Evolutionary conservation across 495 filamentous ascomycete species (phyloP), one percentile per base, ranked within the genome.

Genomic region (Bryoglossum gracile): DNA sequence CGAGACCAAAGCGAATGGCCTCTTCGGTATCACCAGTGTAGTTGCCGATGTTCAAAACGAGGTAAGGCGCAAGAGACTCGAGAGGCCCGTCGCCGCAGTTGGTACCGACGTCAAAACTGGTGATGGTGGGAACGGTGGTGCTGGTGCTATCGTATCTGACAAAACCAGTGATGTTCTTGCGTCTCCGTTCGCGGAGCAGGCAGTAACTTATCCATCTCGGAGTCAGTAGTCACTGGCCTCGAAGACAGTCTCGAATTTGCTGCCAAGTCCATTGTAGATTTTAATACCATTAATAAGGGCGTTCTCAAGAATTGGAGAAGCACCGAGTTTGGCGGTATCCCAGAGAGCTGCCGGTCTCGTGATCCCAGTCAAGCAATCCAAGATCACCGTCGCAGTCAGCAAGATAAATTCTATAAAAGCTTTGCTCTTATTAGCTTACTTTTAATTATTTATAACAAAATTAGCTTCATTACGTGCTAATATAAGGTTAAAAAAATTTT

Each of bases 211-310:
- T 2, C 46, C 52, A 30, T 38, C 52, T 13, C 56, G 56, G 8
- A 59, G 23, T 84, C 84, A 89, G 66, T 82, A 87, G 55, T 77
- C 73, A 13, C 62, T 68, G 9, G 55, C 40, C 25, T 41, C 62
- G 53, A 80, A 79, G 18, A 50, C 57, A 0, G 63, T 62, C 30
- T 67, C 35, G 55, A 76, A 74, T 54, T 74, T 72, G 23, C 67
- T 68, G 11, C 74, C 55, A 1, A 65, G 66, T 11, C 59, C 60
- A 57, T 77, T 60, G 46, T 68, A 77, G 51, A 66, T 58, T 22
- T 58, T 54, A 0, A 43, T 58, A 9, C 55, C 55, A 47, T 35
- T 26, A 19, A 53, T 49, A 56, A 71, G 16, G 63, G 55, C 47
- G 54, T 54, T 52, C 64, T 65, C 14, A 51, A 54, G 23, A 2